Percentiles rank a stretch among this genome's conserved stretches.
Evolutionary conservation across 768 basidiomycete species (phyloP).

Genomic region (Mycena sanguinolenta): DNA sequence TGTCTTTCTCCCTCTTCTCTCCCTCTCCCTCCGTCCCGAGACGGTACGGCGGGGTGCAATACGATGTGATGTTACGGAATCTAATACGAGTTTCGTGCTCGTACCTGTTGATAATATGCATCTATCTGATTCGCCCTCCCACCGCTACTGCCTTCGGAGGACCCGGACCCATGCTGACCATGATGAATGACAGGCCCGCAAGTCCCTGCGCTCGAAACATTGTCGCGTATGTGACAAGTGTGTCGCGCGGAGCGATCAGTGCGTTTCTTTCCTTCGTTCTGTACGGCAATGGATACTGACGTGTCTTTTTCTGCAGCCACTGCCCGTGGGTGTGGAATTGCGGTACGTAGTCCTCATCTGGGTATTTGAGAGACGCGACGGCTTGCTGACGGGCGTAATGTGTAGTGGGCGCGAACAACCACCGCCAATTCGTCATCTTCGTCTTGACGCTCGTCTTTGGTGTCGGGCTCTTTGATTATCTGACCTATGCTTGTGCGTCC

Average conservation of each 20-base stretch:
- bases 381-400: slow-evolving; percentile 45
- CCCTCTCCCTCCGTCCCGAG: too few relatives aligned
- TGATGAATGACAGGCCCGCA: slow-evolving; percentile 69
- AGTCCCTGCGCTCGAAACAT: slow-evolving; percentile 95
- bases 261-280: slow-evolving; percentile 46
- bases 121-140: too few relatives aligned
- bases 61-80: too few relatives aligned
- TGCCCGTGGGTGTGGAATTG: slow-evolving; percentile 99
- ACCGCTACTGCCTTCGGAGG: too few relatives aligned
- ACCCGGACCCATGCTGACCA: neutral
- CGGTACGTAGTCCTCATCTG: slow-evolving; percentile 65
- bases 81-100: too few relatives aligned
- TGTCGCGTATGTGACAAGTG: slow-evolving; percentile 94
- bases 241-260: slow-evolving; percentile 94
- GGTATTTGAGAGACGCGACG: too few relatives aligned
- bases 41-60: too few relatives aligned
- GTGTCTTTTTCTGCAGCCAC: slow-evolving; percentile 65
- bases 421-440: slow-evolving; percentile 96
- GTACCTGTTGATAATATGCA: too few relatives aligned
- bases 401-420: slow-evolving; percentile 88
- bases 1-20: neutral
- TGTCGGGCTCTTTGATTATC: slow-evolving; percentile 84
- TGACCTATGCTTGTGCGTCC: slow-evolving; percentile 84
- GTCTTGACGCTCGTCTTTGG: slow-evolving; percentile 88
- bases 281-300: neutral